Evolutionary conservation across 1,139 yeast species (phyloP).

Genomic region (Kodamaea plutei): DNA sequence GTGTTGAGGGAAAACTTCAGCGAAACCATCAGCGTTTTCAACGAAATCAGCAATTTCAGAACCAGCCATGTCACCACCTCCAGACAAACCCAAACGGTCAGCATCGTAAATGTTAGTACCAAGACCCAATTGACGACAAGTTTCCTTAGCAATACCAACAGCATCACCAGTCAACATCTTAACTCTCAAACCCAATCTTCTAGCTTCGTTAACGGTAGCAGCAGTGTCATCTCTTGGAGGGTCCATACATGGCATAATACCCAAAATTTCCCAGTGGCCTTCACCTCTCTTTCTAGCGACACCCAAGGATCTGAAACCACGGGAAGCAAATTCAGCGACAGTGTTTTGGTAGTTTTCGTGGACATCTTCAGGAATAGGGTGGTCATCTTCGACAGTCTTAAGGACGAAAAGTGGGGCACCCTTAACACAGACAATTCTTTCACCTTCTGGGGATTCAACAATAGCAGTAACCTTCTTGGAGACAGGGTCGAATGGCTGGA

Average conservation of each 20-base stretch:
- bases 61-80: conserved; percentile 96
- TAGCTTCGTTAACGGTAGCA: conserved; percentile 90
- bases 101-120: conserved; percentile 98
- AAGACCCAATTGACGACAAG: conserved; percentile 95
- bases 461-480: conserved; percentile 94
- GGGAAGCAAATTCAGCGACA: conserved; percentile 94
- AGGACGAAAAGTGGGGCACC: conserved; percentile 96
- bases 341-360: conserved; percentile 94
- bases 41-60: conserved; percentile 93
- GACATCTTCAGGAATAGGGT: conserved; percentile 93
- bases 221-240: conserved; percentile 99
- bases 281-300: conserved; percentile 99
- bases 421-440: conserved; percentile 92
- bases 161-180: conserved; percentile 99
- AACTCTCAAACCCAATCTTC: conserved; percentile 88
- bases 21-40: conserved; percentile 96
- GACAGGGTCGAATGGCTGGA: conserved; percentile 97
- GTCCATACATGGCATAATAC: conserved; percentile 98
- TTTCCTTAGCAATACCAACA: conserved; percentile 98
- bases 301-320: conserved; percentile 99
- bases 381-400: conserved; percentile 95
- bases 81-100: conserved; percentile 93
- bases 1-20: conserved; percentile 97
- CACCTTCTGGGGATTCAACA: conserved; percentile 95
- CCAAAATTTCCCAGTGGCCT: conserved; percentile 97